Conservation (phyloP, 1,284 basidiomycete genomes). For the Heterobasidion occidentale region DNA sequence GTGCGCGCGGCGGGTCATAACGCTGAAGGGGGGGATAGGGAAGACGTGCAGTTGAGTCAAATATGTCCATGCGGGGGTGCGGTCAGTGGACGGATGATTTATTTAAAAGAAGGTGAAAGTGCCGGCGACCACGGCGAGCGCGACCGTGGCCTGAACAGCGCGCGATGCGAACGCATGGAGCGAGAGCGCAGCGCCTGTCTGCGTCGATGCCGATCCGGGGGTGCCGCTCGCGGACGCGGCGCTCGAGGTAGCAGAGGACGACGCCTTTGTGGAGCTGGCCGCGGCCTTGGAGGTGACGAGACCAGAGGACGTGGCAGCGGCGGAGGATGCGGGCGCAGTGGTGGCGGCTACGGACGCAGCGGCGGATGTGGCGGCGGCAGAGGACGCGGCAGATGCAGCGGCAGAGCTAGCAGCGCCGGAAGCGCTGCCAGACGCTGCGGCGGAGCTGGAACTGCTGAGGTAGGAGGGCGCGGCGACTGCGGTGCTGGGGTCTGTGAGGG, state of each 20-base stretch:
- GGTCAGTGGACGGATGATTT: neutral
- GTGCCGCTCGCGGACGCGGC: neutral
- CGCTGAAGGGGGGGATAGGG: neutral
- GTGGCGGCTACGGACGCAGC: neutral
- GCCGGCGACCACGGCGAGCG: conserved; percentile 7
- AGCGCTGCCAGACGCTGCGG: neutral
- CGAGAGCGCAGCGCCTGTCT: conserved; percentile 1
- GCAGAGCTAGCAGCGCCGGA: neutral
- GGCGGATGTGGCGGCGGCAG: neutral
- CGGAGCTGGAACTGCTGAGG: neutral
- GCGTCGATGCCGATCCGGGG: neutral
- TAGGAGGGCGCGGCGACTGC: conserved; percentile 21
- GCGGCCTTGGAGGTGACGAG: neutral
- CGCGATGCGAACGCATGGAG: conserved; percentile 2
- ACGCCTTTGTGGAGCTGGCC: neutral
- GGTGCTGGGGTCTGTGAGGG: conserved; percentile 35
- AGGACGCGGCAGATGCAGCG: neutral
- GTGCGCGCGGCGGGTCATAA: neutral
- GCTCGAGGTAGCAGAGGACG: neutral
- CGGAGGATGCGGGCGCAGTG: neutral
- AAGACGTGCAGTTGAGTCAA: neutral
- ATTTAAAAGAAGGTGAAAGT: neutral
- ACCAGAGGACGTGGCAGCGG: neutral
- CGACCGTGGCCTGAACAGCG: neutral
- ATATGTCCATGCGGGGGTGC: neutral